A percentile compares a stretch with the other conserved stretches of the same genome.
phyloP scores from a whole-genome alignment of 495 filamentous ascomycete genomes.

The Xylaria cubensis region DNA sequence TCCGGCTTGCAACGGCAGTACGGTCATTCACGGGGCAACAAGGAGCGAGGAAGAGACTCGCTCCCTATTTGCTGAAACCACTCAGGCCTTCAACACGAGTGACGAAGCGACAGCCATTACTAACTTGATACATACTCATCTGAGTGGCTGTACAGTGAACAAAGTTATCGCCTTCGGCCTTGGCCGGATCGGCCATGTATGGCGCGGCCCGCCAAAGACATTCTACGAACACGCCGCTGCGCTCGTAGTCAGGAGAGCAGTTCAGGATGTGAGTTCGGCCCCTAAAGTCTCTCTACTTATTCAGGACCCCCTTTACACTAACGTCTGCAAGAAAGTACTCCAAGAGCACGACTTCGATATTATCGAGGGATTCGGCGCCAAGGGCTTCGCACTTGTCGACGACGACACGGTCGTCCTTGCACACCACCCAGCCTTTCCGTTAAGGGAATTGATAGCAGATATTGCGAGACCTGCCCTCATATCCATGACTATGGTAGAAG shows the following conservation, averaged over 20 bases:
- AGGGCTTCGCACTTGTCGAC: conserved; percentile 50
- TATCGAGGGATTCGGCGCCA: conserved; percentile 47
- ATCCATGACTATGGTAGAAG: background rate
- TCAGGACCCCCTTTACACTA: conserved; percentile 47
- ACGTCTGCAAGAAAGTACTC: conserved; percentile 43
- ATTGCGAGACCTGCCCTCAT: conserved; percentile 42
- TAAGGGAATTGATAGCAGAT: conserved; percentile 46
- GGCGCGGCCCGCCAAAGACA: background rate
- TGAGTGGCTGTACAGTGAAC: background rate
- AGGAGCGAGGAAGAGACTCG: background rate
- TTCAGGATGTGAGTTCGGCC: conserved; percentile 32
- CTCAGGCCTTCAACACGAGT: background rate
- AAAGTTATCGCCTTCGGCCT: conserved; percentile 21
- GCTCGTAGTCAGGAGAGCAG: conserved; percentile 21
- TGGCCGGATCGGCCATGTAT: background rate
- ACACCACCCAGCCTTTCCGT: conserved; percentile 41
- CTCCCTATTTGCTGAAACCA: background rate
- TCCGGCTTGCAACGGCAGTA: background rate
- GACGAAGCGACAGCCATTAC: conserved; percentile 6
- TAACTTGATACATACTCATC: background rate
- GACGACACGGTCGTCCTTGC: conserved; percentile 46
- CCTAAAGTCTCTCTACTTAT: conserved; percentile 32
- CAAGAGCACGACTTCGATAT: conserved; percentile 46
- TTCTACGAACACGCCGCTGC: conserved; percentile 25
- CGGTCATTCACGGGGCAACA: background rate